Evolutionary conservation across 805 yeast genomes (phyloP), one percentile per base, ranked within the genome.

Genomic region (Candida manassasensis): DNA sequence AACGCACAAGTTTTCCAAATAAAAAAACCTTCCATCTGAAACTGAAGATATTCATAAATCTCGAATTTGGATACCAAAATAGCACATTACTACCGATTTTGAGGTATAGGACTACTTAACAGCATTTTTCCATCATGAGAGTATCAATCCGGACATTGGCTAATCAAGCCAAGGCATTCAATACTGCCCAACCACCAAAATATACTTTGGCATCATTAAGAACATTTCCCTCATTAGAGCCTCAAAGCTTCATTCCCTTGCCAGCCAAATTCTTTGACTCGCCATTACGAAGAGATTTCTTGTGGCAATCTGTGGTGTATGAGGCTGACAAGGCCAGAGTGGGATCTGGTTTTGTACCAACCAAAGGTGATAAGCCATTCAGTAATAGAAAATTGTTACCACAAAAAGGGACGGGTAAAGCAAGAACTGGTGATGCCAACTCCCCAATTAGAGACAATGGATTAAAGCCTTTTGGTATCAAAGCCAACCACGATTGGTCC

Each of bases 341-440:
- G 8, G 96, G 97, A 29, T 73, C 97, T 1, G 79, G 86, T 1
- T 82, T 81, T 52, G 94, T 93, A 21, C 82, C 86, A 24, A 86
- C 93, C 39, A 81, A 96, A 61, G 75, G 85, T 24, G 90, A 86
- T 48, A 83, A 82, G 61, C 88, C 89, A 40, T 89, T 76, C 58
- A 83, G 95, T 16, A 75, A 94, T 59, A 74, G 75, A 52, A 93
- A 93, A 57, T 67, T 93, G 47, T 70, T 77, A 25, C 85, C 87
- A 19, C 98, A 93, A 63, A 93, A 93, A 63, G 97, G 97, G 41
- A 67, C 86, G 11, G 99, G 99, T 63, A 73, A 75, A 42, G 99
- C 99, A 36, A 81, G 99, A 71, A 82, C 78, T 36, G 99, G 99
- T 67, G 97, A 89, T 62, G 88, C 84, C 40, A 90, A 89, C 52